Evolutionary conservation across 768 basidiomycete species (phyloP).

Genomic region (Panaeolus papilionaceus): DNA sequence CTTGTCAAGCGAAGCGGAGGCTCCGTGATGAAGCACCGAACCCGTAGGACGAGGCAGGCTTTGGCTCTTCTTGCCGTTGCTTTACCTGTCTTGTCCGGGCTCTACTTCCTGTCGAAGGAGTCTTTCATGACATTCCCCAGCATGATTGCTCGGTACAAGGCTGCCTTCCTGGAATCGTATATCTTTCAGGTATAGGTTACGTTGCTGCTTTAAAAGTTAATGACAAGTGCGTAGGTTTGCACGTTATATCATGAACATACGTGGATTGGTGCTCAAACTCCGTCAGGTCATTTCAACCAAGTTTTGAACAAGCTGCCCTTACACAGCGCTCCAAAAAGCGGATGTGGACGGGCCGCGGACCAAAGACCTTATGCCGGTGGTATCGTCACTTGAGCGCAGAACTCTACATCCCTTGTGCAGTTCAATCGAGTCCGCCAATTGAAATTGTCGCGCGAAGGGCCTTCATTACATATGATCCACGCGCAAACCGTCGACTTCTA

Average conservation of each 20-base stretch:
- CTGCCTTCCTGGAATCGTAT: conserved; percentile 51
- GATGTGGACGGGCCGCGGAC: not conserved
- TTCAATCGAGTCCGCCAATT: not conserved
- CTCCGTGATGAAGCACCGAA: conserved; percentile 19
- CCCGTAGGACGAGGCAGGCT: conserved; percentile 31
- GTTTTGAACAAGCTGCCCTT: not conserved
- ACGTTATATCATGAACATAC: too few relatives aligned
- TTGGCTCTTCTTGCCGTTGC: conserved; percentile 42
- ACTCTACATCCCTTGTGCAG: not conserved
- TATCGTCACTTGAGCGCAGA: not conserved
- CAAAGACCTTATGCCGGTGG: not conserved
- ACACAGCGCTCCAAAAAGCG: not conserved
- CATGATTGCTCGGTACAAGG: conserved; percentile 54
- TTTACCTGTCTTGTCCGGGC: conserved; percentile 61
- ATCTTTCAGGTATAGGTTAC: conserved; percentile 47
- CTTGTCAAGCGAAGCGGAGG: conserved; percentile 43
- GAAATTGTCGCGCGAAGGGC: not conserved
- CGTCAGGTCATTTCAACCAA: too few relatives aligned
- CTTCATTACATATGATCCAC: not conserved
- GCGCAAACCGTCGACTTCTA: not conserved
- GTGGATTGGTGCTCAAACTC: too few relatives aligned
- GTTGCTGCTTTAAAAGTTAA: too few relatives aligned
- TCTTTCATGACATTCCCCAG: conserved; percentile 62
- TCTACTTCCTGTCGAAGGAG: conserved; percentile 60
- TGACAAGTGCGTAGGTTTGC: not conserved